Base-by-base conservation (phyloP, 1,139 yeast genomes). In the Geotrichum restrictum region DNA sequence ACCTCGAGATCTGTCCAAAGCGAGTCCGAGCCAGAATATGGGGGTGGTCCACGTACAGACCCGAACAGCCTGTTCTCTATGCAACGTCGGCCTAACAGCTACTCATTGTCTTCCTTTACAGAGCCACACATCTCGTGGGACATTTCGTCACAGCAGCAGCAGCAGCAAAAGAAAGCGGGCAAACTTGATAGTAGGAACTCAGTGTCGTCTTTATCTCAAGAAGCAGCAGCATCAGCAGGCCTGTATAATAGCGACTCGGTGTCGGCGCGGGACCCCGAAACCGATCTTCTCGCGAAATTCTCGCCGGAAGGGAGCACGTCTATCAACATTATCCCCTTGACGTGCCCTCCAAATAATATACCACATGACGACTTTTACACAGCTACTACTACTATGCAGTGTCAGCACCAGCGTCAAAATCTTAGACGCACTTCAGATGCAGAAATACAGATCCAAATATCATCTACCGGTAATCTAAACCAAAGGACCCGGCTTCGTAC, bases 61-160 rank as follows among this genome's bases (percentile, higher is more conserved):
- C n/a, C n/a, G n/a, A n/a, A n/a, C n/a, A n/a, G n/a, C n/a, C n/a
- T n/a, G n/a, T n/a, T n/a, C n/a, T n/a, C n/a, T n/a, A n/a, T n/a
- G n/a, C n/a, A 34, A 34, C 16, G 14, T 42, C 45, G 7, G 27
- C n/a, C n/a, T n/a, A n/a, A n/a, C n/a, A n/a, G n/a, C n/a, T n/a
- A n/a, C n/a, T n/a, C n/a, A n/a, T n/a, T n/a, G n/a, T n/a, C n/a
- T n/a, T n/a, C n/a, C n/a, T n/a, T 42, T 8, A 34, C 22, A 13
- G 52, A 38, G 37, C 48, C 52, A 5, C 44, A 44, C n/a, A 36
- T 49, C 4, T 37, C 45, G 3, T 49, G 52, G 52, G 48, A 49
- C 31, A 24, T 44, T 13, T 49, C 52, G 3, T 34, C 52, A 10
- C 45, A 42, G 32, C 8, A 5, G 29, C 29, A 24, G 8, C 5